Conservation (phyloP, 2,329 filamentous ascomycete species). For the Alternaria angustiovoidea region DNA sequence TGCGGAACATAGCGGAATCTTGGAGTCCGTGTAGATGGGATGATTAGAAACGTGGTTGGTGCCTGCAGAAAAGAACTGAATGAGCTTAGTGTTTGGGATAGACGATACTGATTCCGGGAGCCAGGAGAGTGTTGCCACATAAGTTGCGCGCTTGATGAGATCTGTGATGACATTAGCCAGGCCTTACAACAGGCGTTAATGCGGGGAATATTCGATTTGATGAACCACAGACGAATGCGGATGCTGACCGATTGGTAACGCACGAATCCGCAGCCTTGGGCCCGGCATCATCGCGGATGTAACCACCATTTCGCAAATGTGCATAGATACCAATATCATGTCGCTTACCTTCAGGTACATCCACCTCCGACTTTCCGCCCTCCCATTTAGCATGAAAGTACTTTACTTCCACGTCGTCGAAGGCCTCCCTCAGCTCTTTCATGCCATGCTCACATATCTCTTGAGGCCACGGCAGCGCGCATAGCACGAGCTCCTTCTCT, state of each 20-base stretch:
- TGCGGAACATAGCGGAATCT: conserved; percentile 63
- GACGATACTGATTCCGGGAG: conserved; percentile 52
- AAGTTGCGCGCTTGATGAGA: conserved; percentile 53
- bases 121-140: conserved; percentile 59
- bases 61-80: conserved; percentile 67
- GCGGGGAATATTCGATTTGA: not conserved
- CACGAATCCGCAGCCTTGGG: not conserved
- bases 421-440: conserved; percentile 38
- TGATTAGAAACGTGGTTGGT: conserved; percentile 62
- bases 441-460: conserved; percentile 31
- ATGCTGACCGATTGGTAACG: not conserved
- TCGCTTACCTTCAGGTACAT: conserved; percentile 52
- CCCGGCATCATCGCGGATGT: not conserved
- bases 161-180: conserved; percentile 32
- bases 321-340: not conserved
- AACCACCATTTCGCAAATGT: not conserved
- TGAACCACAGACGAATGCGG: not conserved
- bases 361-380: conserved; percentile 48
- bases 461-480: conserved; percentile 53
- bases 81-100: conserved; percentile 55
- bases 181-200: not conserved
- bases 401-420: conserved; percentile 42
- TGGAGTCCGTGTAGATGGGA: conserved; percentile 61
- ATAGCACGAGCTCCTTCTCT: conserved; percentile 50
- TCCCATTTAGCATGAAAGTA: conserved; percentile 38